A percentile compares a stretch with the other conserved stretches of the same genome.
Evolutionary conservation across 345 rosid species (phyloP).

Genomic region (Leavenworthia alabamica): DNA sequence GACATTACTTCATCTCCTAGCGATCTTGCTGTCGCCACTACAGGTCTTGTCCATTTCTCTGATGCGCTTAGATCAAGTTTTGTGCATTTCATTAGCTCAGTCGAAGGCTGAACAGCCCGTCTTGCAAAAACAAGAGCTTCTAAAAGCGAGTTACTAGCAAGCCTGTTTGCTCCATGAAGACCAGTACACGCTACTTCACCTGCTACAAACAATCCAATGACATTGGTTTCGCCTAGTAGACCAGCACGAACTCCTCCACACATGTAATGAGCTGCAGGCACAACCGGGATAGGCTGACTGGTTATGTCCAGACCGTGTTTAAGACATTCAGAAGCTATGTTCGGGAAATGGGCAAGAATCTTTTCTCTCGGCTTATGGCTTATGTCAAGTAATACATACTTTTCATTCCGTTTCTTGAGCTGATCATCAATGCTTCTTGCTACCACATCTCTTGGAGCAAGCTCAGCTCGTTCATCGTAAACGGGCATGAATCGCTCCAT

Average conservation of each 20-base stretch:
- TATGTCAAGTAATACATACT: conserved; percentile 82
- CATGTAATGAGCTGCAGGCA: conserved; percentile 98
- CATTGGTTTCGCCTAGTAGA: conserved; percentile 87
- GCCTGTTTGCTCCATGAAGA: conserved; percentile 91
- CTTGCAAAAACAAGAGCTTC: conserved; percentile 95
- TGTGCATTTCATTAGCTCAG: conserved; percentile 59
- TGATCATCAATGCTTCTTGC: conserved; percentile 97
- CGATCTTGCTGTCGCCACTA: conserved; percentile 42
- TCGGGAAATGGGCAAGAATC: conserved; percentile 89
- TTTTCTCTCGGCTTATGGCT: conserved; percentile 77
- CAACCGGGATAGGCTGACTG: conserved; percentile 69
- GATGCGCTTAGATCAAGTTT: conserved; percentile 41
- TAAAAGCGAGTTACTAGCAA: conserved; percentile 92
- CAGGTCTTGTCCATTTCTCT: conserved; percentile 59
- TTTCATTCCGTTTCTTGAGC: conserved; percentile 66
- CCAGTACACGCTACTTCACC: conserved; percentile 99
- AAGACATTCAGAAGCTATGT: conserved; percentile 85
- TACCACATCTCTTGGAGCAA: conserved; percentile 94
- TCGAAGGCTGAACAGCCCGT: conserved; percentile 79
- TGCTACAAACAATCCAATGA: conserved; percentile 80
- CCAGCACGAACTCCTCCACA: conserved; percentile 96
- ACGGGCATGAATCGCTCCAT: conserved; percentile 85
- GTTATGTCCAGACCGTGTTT: conserved; percentile 73
- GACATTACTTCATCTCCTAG: conserved; percentile 38
- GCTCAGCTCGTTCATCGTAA: conserved; percentile 90